These are phyloP conservation scores for Vanderwaltozyma verrucispora DNA, from an alignment of 805 yeast species.

Conservation along the genomic window DNA sequence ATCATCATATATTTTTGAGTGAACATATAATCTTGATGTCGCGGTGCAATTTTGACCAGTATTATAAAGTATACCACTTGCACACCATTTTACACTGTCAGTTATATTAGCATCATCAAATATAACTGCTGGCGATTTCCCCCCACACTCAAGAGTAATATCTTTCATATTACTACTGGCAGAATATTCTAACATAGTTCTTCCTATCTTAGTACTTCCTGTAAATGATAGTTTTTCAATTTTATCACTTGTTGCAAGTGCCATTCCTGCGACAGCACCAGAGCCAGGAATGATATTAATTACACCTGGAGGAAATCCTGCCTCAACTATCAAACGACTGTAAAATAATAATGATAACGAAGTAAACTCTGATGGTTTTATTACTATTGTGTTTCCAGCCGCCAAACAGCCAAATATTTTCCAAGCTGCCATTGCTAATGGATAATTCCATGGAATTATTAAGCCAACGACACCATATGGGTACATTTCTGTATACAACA, in stretches of 20 bases:
- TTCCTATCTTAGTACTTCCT: constrained; percentile 55
- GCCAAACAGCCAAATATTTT: constrained; percentile 57
- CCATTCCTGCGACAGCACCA: constrained; percentile 42
- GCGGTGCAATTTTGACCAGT: constrained; percentile 61
- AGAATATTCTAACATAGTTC: constrained; percentile 45
- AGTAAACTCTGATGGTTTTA: constrained; percentile 53
- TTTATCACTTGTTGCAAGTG: constrained; percentile 38
- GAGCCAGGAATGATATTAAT: constrained; percentile 42
- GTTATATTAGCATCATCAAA: constrained; percentile 52
- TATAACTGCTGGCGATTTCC: constrained; percentile 55
- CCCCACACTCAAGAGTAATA: constrained; percentile 54
- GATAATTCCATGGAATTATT: constrained; percentile 60
- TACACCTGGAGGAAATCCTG: constrained; percentile 52
- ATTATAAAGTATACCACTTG: constrained; percentile 48
- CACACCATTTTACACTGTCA: constrained; percentile 40
- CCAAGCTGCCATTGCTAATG: constrained; percentile 56
- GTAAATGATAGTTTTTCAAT: constrained; percentile 53
- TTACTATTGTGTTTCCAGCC: constrained; percentile 49
- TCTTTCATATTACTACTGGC: constrained; percentile 46
- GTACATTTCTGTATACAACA: constrained; percentile 44
- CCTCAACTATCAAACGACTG: constrained; percentile 43
- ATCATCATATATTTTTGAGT: constrained; percentile 38
- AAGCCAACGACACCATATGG: constrained; percentile 57
- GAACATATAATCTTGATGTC: constrained; percentile 50
- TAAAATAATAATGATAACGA: constrained; percentile 53